Conservation (phyloP, 768 basidiomycete genomes). For the Glaciozyma martinii region DNA sequence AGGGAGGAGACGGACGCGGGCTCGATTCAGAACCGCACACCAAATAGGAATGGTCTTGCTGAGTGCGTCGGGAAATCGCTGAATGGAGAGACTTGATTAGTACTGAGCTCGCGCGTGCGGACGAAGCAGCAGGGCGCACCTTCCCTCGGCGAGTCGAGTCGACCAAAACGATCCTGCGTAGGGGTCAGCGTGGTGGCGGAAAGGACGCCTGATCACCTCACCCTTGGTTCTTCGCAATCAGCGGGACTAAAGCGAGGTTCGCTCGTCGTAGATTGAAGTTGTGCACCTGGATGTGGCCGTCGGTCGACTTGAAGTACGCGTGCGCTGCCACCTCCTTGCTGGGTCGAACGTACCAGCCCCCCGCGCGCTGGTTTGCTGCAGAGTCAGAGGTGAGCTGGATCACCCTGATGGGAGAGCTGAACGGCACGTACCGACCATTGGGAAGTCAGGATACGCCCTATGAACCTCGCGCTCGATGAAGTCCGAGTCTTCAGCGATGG, state of each 20-base stretch:
- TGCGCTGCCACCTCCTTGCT: slow-evolving; percentile 44
- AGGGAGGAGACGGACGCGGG: slow-evolving; percentile 13
- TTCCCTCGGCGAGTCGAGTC: slow-evolving; percentile 92
- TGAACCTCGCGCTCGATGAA: slow-evolving; percentile 56
- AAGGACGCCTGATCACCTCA: slow-evolving; percentile 37
- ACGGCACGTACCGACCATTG: slow-evolving; percentile 47
- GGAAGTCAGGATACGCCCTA: slow-evolving; percentile 47
- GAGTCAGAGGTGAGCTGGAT: neutral
- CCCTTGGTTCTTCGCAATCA: slow-evolving; percentile 54
- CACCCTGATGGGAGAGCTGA: neutral
- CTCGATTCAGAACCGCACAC: slow-evolving; percentile 76
- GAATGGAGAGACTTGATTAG: neutral
- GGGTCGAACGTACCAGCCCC: slow-evolving; percentile 85
- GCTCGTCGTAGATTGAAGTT: slow-evolving; percentile 64
- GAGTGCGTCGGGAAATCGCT: slow-evolving; percentile 80
- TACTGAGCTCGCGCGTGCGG: neutral
- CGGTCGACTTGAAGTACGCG: slow-evolving; percentile 20
- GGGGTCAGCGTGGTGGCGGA: neutral
- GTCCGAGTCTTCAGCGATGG: slow-evolving; percentile 62
- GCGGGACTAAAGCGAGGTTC: slow-evolving; percentile 65
- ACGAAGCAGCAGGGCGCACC: slow-evolving; percentile 20
- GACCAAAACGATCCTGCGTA: slow-evolving; percentile 62
- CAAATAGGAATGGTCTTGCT: slow-evolving; percentile 91
- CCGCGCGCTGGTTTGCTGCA: slow-evolving; percentile 82
- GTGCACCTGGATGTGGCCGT: slow-evolving; percentile 32